A percentile compares a stretch with the other conserved stretches of the same genome.
These are phyloP conservation scores for Mycosphaerella sp. DNA, from an alignment of 2,329 filamentous ascomycete species.

Conservation along the genomic window DNA sequence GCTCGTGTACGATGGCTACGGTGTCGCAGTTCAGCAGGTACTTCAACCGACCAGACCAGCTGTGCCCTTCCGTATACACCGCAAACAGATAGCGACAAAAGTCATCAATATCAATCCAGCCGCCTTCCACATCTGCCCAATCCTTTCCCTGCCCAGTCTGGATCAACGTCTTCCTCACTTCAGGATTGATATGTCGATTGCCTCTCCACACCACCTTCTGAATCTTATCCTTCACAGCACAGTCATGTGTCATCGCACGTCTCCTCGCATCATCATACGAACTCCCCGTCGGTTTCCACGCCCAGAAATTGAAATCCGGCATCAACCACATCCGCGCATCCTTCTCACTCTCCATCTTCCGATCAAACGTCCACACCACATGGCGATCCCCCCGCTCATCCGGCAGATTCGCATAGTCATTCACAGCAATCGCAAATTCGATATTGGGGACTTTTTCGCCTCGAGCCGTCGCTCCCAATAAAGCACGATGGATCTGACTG, in stretches of 20 bases:
- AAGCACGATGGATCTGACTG: conserved; percentile 42
- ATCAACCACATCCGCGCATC: conserved; percentile 44
- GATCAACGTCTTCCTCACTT: conserved; percentile 4
- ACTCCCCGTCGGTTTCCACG: conserved; percentile 16
- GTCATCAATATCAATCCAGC: conserved; percentile 7
- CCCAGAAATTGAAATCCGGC: conserved; percentile 47
- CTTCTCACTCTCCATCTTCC: conserved; percentile 23
- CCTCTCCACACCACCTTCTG: conserved; percentile 14
- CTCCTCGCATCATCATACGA: conserved; percentile 11
- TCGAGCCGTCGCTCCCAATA: conserved; percentile 34
- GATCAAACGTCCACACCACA: conserved; percentile 22
- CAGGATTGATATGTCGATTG: conserved; percentile 18
- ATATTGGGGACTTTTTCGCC: conserved; percentile 39
- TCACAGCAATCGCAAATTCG: conserved; percentile 45
- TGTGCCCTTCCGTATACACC: conserved; percentile 21
- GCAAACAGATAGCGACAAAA: conserved; percentile 22
- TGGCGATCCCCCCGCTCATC: conserved; percentile 12
- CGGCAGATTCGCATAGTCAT: conserved; percentile 35
- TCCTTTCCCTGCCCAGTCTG: background rate
- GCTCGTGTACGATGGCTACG: conserved; percentile 17
- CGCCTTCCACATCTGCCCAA: conserved; percentile 9
- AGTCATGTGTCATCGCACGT: conserved; percentile 2
- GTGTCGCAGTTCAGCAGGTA: conserved; percentile 20
- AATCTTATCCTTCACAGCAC: conserved; percentile 5
- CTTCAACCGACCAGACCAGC: conserved; percentile 20